Percentiles rank a stretch among this genome's conserved stretches.
phyloP scores from a whole-genome alignment of 257 asterid genomes.

The Vinca minor region DNA sequence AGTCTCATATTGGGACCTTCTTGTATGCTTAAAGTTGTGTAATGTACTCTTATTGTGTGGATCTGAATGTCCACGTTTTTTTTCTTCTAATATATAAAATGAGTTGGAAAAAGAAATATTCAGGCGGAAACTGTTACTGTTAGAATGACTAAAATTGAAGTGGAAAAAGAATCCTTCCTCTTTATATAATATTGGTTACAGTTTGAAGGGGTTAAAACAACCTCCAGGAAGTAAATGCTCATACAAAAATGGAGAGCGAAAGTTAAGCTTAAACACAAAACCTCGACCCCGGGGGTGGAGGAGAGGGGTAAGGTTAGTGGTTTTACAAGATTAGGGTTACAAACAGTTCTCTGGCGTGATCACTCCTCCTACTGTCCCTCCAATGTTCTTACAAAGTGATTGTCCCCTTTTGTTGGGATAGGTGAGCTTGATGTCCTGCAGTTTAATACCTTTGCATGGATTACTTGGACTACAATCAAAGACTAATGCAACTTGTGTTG shows the following conservation, averaged over 20 bases:
- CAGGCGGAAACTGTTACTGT: too few species aligned
- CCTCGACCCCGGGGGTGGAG: background rate
- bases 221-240: constrained; percentile 1
- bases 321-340: background rate
- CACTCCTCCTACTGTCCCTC: background rate
- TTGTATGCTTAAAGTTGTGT: too few species aligned
- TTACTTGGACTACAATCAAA: constrained; percentile 54
- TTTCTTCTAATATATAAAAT: too few species aligned
- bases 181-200: too few species aligned
- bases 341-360: background rate
- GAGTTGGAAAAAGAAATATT: too few species aligned
- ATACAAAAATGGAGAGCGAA: background rate
- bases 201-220: background rate
- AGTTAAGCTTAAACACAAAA: too few species aligned
- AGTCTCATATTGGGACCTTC: too few species aligned
- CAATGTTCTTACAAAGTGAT: background rate
- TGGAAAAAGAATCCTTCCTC: background rate
- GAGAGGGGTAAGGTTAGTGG: background rate
- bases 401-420: background rate
- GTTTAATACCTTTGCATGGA: constrained; percentile 44
- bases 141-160: too few species aligned
- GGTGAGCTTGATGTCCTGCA: constrained; percentile 32
- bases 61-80: too few species aligned
- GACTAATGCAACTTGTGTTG: constrained; percentile 40
- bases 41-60: too few species aligned